Base-by-base conservation (phyloP, 495 filamentous ascomycete species). In the Lepraria neglecta region DNA sequence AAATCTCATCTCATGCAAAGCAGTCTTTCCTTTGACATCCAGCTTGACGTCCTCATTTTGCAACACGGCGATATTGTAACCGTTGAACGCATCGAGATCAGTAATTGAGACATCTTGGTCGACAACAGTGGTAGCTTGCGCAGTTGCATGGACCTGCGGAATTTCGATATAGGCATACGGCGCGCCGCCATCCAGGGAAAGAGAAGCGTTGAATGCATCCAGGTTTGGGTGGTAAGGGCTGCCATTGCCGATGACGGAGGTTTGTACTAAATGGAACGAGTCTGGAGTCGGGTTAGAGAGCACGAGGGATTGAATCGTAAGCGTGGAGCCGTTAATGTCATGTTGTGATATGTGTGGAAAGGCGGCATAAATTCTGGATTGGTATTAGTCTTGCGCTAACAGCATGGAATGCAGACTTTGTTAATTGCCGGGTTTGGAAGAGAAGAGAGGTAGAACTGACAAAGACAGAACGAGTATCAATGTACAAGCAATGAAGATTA, bases 321-420 rank as follows among this genome's bases (percentile, higher is more conserved):
- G 76, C 17, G 76, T 79, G 21, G 89, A 84, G 24, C 82, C 71
- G 65, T 88, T 80, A 62, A 91, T 77, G 68, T 84, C 83, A 50
- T 74, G 43, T 70, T 91, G 87, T 27, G 88, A 87, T 59, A 89
- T 88, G 57, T 81, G 79, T 54, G 88, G 88, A 46, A 89, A 85
- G 6, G 72, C 88, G 61, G 90, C 87, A 64, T 86, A 86, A 54
- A 91, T 71, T 45, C 89, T 92, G 69, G 9, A 19, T n/a, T 44
- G 61, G 27, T 38, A 59, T 63, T 63, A 64, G 45, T 53, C 15
- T 35, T 54, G 17, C 30, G 51, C 31, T 28, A 38, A 7, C 35
- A 59, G 28, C 6, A 19, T 24, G 24, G 12, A 6, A 19, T 14
- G 28, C 54, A 6, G 27, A 15, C 47, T 38, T 15, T 10, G 45